Evolutionary conservation across 2,329 filamentous ascomycete genomes (phyloP).

Genomic region (Zymoseptoria pseudotritici): DNA sequence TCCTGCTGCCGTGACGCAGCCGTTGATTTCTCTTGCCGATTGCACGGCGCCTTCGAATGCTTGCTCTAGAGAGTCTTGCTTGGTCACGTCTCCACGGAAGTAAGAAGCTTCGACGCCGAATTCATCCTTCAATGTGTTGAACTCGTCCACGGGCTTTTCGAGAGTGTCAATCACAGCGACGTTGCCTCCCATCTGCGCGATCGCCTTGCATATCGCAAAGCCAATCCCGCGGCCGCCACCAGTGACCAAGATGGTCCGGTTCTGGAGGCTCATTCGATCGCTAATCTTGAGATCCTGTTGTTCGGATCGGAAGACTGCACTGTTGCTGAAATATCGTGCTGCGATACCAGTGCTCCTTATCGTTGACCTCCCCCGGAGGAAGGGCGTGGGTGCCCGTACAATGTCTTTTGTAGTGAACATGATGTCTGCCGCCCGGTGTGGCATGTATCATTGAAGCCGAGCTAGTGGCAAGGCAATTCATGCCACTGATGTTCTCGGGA

Average conservation of each 20-base stretch:
- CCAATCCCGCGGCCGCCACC: conserved; percentile 8
- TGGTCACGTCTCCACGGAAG: conserved; percentile 30
- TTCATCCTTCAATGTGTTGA: conserved; percentile 33
- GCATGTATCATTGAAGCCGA: not conserved
- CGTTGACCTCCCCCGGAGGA: not conserved
- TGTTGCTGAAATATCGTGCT: not conserved
- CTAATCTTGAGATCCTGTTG: conserved; percentile 1
- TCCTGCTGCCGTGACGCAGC: conserved; percentile 14
- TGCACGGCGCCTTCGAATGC: conserved; percentile 9
- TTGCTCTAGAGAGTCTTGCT: conserved; percentile 5
- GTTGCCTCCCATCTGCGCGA: conserved; percentile 27
- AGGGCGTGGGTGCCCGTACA: not conserved
- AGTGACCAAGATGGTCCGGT: conserved; percentile 6
- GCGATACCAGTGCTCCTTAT: not conserved
- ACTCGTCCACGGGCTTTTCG: conserved; percentile 12
- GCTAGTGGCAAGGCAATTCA: not conserved
- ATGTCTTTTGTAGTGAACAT: not conserved
- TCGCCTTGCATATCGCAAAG: conserved; percentile 8
- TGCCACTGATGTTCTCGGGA: not conserved
- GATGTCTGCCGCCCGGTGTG: not conserved
- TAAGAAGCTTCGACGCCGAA: conserved; percentile 51
- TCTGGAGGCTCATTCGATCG: conserved; percentile 5
- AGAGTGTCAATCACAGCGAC: conserved; percentile 57
- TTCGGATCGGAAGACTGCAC: not conserved
- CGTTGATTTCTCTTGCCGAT: conserved; percentile 9